Evolutionary conservation across 2,329 filamentous ascomycete genomes (phyloP), one percentile per base, ranked within the genome.

Genomic region (Verticillium nonalfalfae): DNA sequence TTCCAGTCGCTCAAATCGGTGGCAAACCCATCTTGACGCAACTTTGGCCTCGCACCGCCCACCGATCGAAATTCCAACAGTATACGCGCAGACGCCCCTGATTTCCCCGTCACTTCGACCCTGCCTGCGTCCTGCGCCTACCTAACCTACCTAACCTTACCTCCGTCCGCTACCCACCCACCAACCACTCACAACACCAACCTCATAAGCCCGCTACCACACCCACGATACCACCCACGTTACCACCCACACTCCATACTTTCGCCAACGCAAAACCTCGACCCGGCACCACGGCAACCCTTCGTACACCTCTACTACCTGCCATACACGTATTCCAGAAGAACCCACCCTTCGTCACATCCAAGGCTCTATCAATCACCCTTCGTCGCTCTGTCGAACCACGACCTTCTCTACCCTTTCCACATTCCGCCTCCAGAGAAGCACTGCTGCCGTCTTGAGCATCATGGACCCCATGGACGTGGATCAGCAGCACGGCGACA

Each of bases 401-500:
- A 26, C 40, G 18, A 10, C 11, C 39, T 56, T 59, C 15, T 63
- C 57, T 57, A 59, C 33, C 61, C 39, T 34, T 35, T 54, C 15
- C 58, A 60, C 11, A 4, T 10, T 34, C 36, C 14, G 6, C 40
- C 15, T 7, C 38, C 14, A 33, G 21, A 36, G 56, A 58, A 40
- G 26, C 39, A 52, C 54, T 57, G 33, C 50, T 31, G 13, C 26
- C 14, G 9, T 14, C 31, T 40, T 50, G 33, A 13, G 54, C 7
- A 21, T 13, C 40, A 36, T n/a, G 38, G 39, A 13, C n/a, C 50
- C 31, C 57, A n/a, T 50, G 40, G 61, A 67, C 7, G 26, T 56
- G 52, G 67, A 68, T 63, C 61, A 67, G 38, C 64, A 68, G 26
- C 65, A 68, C 33, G 63, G 26, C 34, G 62, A 64, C 35, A 64